phyloP scores from a whole-genome alignment of 352 stramenopile genomes.

The Phytophthora sp. region DNA sequence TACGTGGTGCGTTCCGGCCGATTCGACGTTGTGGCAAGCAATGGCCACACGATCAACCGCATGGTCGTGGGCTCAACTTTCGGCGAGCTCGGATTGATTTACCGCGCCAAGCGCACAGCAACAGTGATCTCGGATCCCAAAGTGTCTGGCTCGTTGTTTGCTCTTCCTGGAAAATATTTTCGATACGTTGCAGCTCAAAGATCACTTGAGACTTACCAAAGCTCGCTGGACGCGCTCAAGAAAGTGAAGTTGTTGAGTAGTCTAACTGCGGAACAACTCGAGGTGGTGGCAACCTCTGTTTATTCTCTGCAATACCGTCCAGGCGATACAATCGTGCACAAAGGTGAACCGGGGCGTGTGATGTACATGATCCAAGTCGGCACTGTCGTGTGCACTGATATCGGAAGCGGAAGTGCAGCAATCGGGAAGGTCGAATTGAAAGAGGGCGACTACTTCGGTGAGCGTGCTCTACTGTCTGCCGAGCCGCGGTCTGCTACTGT shows the following conservation, averaged over 20 bases:
- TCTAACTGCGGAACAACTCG: constrained; percentile 53
- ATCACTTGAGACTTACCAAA: constrained; percentile 48
- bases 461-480: constrained; percentile 87
- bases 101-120: constrained; percentile 57
- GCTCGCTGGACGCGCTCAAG: constrained; percentile 49
- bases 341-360: constrained; percentile 71
- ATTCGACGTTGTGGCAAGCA: constrained; percentile 50
- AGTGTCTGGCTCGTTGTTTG: constrained; percentile 43
- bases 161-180: constrained; percentile 57
- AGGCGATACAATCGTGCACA: constrained; percentile 77
- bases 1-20: constrained; percentile 65
- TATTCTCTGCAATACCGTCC: constrained; percentile 52
- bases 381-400: constrained; percentile 61
- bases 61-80: constrained; percentile 47
- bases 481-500: constrained; percentile 91
- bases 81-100: constrained; percentile 62
- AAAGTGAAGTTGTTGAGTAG: constrained; percentile 49
- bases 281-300: constrained; percentile 47
- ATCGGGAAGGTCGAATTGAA: constrained; percentile 45
- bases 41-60: constrained; percentile 53
- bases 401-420: constrained; percentile 49
- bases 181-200: constrained; percentile 53
- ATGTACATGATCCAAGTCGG: constrained; percentile 86
- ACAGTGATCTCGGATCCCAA: constrained; percentile 47
- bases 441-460: constrained; percentile 92